phyloP scores from a whole-genome alignment of 768 basidiomycete genomes.

The Leccinum subgranulosum region DNA sequence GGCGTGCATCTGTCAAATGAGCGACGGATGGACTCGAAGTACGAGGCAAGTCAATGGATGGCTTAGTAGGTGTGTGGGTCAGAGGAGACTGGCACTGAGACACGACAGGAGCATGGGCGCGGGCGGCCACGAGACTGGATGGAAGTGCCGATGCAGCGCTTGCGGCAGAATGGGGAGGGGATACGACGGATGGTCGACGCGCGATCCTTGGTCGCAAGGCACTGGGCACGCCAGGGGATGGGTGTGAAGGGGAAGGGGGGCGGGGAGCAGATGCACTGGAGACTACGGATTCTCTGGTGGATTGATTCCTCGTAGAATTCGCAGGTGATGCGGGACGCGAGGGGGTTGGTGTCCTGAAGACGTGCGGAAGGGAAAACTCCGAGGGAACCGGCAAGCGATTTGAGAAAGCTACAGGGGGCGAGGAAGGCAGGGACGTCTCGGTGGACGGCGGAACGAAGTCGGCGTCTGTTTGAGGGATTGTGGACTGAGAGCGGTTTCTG shows the following conservation, averaged over 20 bases:
- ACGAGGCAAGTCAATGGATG: constrained; percentile 19
- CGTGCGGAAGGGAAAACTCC: constrained; percentile 23
- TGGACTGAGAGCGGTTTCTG: constrained; percentile 5
- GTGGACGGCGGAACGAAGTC: constrained; percentile 1
- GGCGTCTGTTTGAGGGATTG: constrained; percentile 15
- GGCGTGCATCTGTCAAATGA: constrained; percentile 7
- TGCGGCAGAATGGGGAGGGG: constrained; percentile 32
- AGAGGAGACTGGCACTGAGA: constrained; percentile 22
- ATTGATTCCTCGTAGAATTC: constrained; percentile 24
- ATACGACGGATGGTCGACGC: constrained; percentile 46
- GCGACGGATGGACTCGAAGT: constrained; percentile 18
- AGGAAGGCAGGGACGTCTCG: background rate
- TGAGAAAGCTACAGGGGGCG: constrained; percentile 2
- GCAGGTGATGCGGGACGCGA: constrained; percentile 43
- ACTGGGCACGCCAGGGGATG: constrained; percentile 24
- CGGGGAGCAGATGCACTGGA: constrained; percentile 16
- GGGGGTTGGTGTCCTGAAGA: constrained; percentile 23
- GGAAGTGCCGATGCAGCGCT: constrained; percentile 16
- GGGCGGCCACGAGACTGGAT: constrained; percentile 26
- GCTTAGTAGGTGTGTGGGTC: constrained; percentile 9
- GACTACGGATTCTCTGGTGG: constrained; percentile 22
- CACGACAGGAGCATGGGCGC: constrained; percentile 17
- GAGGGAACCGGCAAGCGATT: constrained; percentile 6
- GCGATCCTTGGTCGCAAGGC: constrained; percentile 34
- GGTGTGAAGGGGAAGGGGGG: constrained; percentile 26